phyloP scores from a whole-genome alignment of 176 grass and related monocot genomes.

The Eragrostis nindensis region DNA sequence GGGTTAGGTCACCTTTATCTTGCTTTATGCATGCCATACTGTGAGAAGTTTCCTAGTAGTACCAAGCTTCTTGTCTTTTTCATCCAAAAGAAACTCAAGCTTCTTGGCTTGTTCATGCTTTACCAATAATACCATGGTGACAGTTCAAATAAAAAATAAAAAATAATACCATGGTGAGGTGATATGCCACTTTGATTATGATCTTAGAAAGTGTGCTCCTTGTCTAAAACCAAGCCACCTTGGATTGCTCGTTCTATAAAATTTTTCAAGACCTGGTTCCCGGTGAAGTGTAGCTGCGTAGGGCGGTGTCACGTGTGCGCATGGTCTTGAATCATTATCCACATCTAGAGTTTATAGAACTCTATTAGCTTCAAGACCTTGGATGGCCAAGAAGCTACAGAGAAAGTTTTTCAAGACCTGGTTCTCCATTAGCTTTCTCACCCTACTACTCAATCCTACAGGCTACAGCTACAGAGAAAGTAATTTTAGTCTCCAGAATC shows the following conservation, averaged over 20 bases:
- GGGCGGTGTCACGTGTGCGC: slow-evolving; percentile 35
- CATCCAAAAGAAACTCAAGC: too few relatives aligned
- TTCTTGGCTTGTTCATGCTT: neutral
- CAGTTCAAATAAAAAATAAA: too few relatives aligned
- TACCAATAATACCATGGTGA: too few relatives aligned
- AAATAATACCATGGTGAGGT: neutral
- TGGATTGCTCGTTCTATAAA: neutral
- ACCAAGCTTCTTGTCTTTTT: neutral
- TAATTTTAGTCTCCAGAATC: neutral
- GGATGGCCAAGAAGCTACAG: too few relatives aligned
- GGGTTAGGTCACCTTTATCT: too few relatives aligned
- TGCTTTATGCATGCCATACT: neutral
- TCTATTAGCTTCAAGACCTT: too few relatives aligned
- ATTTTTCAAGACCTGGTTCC: neutral
- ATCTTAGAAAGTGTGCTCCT: slow-evolving; percentile 15
- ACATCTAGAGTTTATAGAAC: too few relatives aligned
- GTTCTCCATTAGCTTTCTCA: neutral
- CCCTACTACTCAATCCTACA: neutral
- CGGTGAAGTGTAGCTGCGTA: neutral
- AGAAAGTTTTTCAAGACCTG: too few relatives aligned
- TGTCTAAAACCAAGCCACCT: neutral
- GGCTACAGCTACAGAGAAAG: neutral
- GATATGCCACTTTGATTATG: slow-evolving; percentile 2
- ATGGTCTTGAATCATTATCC: too few relatives aligned
- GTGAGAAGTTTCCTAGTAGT: slow-evolving; percentile 41